Evolutionary conservation across 164 flowering plant genomes (phyloP), one percentile per base, ranked within the genome.

Genomic region (Sextonia rubra): DNA sequence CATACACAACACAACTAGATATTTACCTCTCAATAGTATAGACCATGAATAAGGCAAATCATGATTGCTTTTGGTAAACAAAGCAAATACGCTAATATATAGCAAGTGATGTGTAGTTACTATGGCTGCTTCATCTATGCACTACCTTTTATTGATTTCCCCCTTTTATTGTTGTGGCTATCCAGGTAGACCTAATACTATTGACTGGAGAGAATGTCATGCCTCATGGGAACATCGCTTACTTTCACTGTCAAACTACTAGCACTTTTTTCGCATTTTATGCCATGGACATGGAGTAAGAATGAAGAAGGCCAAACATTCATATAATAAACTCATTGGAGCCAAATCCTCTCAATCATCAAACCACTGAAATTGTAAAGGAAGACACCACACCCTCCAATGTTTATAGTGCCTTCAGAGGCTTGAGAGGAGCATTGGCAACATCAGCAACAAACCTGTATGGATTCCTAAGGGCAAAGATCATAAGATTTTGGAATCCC

Each of bases 401-500:
- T 94, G 92, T 72, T 62, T 87, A 44, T 79, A 89, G 72, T 94
- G 97, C 63, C 89, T 94, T 75, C 83, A 91, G 81, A 88, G 79
- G 76, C 87, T 94, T 25, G 98, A 94, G 77, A 78, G 78, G 66
- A 73, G 77, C 52, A 74, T 82, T 56, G 82, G 86, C 68, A 90
- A 89, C 71, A 84, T 94, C 17, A 81, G 78, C 71, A 79, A 74
- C 76, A 94, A 88, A 72, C 92, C 94, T 64, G 81, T 85, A 18
- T 82, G 47, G 66, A 86, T 94, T 69, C 97, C 98, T 62, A 3
- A 64, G 24, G 93, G 89, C 56, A 92, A 94, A 84, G 98, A 92
- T 65, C 78, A 81, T 74, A 81, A 89, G 80, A 87, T 94, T 23
- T 63, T 78, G 72, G 91, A 88, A 47, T 92, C 98, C 20, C 70